A percentile compares a stretch with the other conserved stretches of the same genome.
These are phyloP conservation scores for Neurospora sp. DNA, from an alignment of 495 filamentous ascomycete genomes.

Conservation along the genomic window DNA sequence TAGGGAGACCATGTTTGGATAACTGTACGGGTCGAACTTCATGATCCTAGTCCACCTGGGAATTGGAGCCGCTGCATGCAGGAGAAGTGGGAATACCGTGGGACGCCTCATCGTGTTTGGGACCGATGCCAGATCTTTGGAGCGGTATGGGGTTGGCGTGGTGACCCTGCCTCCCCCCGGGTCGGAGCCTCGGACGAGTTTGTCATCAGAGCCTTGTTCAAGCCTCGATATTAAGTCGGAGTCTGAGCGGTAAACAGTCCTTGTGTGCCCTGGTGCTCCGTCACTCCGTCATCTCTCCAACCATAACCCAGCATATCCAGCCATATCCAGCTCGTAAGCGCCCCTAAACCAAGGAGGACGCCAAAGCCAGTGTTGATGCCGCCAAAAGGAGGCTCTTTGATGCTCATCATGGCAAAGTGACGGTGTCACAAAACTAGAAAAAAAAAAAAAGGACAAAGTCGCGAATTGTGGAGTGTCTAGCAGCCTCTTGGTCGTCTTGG, in stretches of 20 bases:
- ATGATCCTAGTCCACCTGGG: not conserved
- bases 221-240: not conserved
- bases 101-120: not conserved
- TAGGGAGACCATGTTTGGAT: not conserved
- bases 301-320: not conserved
- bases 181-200: not conserved
- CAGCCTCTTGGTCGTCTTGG: conserved; percentile 1
- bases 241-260: not conserved
- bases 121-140: not conserved
- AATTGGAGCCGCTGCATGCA: not conserved
- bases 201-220: not conserved
- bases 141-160: not conserved
- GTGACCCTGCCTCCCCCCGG: not conserved
- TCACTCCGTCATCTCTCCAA: not conserved
- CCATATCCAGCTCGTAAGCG: not conserved
- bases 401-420: not conserved
- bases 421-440: not conserved
- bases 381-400: not conserved
- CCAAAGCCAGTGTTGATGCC: not conserved
- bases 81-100: not conserved
- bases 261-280: not conserved
- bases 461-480: not conserved
- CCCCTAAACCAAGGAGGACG: not conserved
- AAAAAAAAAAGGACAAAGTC: not conserved
- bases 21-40: not conserved